A percentile compares a stretch with the other conserved stretches of the same genome.
Evolutionary conservation across 192 early-diverging fungal species (phyloP).

Genomic region (Allomyces macrogynus): DNA sequence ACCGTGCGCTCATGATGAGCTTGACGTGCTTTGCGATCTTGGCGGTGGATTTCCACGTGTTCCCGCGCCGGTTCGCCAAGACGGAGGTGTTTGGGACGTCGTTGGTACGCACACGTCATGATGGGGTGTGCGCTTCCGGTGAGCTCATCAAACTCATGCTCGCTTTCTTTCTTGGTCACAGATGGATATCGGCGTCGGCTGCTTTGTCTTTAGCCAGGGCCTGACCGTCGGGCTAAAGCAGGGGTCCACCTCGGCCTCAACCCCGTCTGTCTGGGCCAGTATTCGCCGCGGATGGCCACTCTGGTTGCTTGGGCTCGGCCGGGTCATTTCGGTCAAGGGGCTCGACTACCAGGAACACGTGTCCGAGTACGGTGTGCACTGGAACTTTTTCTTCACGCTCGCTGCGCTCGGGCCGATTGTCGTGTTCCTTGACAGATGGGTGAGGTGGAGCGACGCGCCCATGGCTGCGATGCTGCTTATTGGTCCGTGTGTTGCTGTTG

Average conservation of each 20-base stretch:
- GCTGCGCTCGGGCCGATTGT: conserved; percentile 65
- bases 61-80: conserved; percentile 78
- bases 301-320: conserved; percentile 49
- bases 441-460: conserved; percentile 18
- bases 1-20: conserved; percentile 57
- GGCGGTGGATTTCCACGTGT: conserved; percentile 82
- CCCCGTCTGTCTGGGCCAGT: conserved; percentile 8
- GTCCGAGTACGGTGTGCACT: conserved; percentile 88
- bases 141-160: neutral
- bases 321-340: conserved; percentile 48
- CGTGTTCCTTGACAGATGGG: conserved; percentile 18
- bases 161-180: conserved; percentile 6
- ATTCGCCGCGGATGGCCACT: conserved; percentile 17
- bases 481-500: conserved; percentile 21
- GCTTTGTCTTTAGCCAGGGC: conserved; percentile 81
- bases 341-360: conserved; percentile 89
- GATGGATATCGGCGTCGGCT: conserved; percentile 94
- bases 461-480: conserved; percentile 30
- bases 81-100: conserved; percentile 77
- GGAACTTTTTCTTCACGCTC: conserved; percentile 97
- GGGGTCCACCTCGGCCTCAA: conserved; percentile 15
- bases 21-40: conserved; percentile 70
- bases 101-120: conserved; percentile 24
- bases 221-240: conserved; percentile 28
- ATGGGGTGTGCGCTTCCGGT: neutral